Conservation (phyloP, 2,329 filamentous ascomycete genomes). For the Colletotrichum sp. region DNA sequence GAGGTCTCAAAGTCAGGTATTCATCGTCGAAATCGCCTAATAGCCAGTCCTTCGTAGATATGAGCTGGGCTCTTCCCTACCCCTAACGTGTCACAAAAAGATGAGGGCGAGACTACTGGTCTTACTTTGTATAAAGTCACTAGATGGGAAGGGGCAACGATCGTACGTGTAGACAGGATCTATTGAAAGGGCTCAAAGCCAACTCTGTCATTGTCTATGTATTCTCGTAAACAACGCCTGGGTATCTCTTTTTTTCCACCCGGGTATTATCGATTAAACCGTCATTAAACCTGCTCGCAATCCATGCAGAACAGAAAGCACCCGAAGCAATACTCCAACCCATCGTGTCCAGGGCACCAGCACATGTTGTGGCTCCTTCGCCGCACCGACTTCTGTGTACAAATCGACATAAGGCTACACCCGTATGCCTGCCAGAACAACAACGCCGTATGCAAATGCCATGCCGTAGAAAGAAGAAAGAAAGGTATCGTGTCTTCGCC, state of each 20-base stretch:
- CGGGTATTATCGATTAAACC: background rate
- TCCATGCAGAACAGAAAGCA: background rate
- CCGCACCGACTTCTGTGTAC: background rate
- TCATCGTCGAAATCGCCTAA: background rate
- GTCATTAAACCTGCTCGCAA: background rate
- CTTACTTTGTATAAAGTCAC: background rate
- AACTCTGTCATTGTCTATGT: background rate
- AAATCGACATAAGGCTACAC: background rate
- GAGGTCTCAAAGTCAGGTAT: background rate
- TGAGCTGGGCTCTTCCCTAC: background rate
- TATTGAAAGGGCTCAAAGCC: background rate
- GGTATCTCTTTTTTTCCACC: background rate
- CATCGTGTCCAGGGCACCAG: background rate
- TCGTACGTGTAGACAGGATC: background rate
- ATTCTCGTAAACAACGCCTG: background rate
- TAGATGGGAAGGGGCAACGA: background rate
- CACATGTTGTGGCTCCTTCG: background rate
- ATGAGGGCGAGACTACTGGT: background rate
- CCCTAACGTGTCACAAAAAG: background rate
- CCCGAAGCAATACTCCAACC: background rate
- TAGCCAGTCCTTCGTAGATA: background rate
- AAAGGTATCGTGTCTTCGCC: background rate
- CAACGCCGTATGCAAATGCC: constrained; percentile 7
- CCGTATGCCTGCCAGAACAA: background rate
- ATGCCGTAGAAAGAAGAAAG: background rate